phyloP scores from a whole-genome alignment of 108 stramenopile species.

The Cyclotella cryptica region DNA sequence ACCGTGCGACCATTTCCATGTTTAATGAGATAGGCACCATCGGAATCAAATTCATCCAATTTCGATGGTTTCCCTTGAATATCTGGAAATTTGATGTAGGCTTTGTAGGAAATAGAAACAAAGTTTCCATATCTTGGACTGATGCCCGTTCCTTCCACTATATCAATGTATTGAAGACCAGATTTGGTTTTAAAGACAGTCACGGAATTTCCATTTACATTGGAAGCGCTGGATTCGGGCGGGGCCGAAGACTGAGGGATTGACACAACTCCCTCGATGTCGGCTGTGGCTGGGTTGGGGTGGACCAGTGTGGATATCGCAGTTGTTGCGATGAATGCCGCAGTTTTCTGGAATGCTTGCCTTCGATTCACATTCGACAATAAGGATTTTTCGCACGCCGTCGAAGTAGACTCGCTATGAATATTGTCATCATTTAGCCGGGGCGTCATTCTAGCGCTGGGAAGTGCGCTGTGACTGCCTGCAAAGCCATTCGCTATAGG shows the following conservation, averaged over 20 bases:
- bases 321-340: slow-evolving; percentile 9
- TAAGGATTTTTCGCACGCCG: background rate
- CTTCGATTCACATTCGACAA: slow-evolving; percentile 12
- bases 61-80: slow-evolving; percentile 46
- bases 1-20: slow-evolving; percentile 88
- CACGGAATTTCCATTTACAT: slow-evolving; percentile 44
- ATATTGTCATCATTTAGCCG: background rate
- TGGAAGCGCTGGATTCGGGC: slow-evolving; percentile 19
- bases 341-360: slow-evolving; percentile 32
- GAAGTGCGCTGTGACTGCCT: no score
- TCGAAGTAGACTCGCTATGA: background rate
- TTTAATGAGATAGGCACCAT: slow-evolving; percentile 69
- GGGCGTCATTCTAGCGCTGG: no score
- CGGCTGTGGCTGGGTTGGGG: slow-evolving; percentile 37
- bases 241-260: slow-evolving; percentile 38
- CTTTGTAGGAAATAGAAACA: slow-evolving; percentile 74
- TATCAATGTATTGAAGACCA: slow-evolving; percentile 83
- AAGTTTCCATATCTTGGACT: slow-evolving; percentile 83
- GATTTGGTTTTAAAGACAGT: slow-evolving; percentile 74
- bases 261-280: slow-evolving; percentile 58
- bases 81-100: slow-evolving; percentile 82
- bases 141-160: slow-evolving; percentile 55
- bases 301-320: slow-evolving; percentile 16
- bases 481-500: no score
- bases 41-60: slow-evolving; percentile 69